These are phyloP conservation scores for Sequoia sempervirens DNA, from an alignment of 75 land plant genomes.

Conservation along the genomic window DNA sequence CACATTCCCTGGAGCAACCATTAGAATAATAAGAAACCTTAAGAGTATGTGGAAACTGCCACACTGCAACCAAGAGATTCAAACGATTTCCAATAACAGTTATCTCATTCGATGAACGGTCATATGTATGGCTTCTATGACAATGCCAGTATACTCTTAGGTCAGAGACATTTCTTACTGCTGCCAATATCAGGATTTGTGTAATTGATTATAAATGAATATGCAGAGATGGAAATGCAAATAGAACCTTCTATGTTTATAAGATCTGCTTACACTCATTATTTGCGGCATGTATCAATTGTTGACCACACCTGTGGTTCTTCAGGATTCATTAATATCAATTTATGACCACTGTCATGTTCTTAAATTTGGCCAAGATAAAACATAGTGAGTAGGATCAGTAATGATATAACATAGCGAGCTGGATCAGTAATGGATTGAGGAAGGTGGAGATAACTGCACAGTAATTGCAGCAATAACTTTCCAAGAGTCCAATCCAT, in stretches of 20 bases:
- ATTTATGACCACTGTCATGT: background rate
- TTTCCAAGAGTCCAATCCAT: background rate
- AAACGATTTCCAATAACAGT: background rate
- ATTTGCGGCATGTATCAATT: background rate
- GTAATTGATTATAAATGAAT: background rate
- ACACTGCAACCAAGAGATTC: background rate
- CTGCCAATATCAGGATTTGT: background rate
- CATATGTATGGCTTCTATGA: background rate
- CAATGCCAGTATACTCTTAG: background rate
- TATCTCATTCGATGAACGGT: background rate
- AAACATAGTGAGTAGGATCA: background rate
- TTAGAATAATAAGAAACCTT: background rate
- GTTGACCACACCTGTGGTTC: background rate
- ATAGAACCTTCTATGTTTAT: background rate
- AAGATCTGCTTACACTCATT: background rate
- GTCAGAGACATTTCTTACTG: background rate
- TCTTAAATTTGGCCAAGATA: background rate
- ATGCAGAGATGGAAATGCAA: background rate
- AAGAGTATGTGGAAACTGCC: background rate
- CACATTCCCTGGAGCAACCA: background rate
- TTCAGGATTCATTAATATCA: background rate
- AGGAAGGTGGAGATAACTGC: background rate
- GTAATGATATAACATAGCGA: background rate
- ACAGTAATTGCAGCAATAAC: background rate
- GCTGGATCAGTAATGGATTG: background rate